Base-by-base conservation (phyloP, 2,329 filamentous ascomycete genomes). In the Trichoderma koningii region DNA sequence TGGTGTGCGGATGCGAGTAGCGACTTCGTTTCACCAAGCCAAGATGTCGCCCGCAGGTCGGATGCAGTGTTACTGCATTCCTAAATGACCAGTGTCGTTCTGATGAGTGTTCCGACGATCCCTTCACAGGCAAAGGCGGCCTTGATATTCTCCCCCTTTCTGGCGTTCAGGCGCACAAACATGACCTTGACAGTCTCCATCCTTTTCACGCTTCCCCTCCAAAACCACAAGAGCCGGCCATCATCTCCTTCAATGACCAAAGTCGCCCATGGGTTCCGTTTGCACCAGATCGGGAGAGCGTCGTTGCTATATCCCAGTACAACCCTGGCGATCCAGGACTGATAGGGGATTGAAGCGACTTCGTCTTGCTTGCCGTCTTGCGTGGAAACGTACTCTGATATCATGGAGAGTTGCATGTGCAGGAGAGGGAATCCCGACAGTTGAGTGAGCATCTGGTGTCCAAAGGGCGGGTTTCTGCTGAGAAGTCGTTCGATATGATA, bases 121-220 rank as follows among this genome's bases (percentile, higher is more conserved):
- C 92, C 89, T 76, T 97, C 94, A 69, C 93, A 98, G 75, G 91
- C 90, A 55, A 93, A 86, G 66, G 87, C 91, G 26, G 82, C 82
- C 41, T 95, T 84, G 3, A 82, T 77, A 64, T 89, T 85, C 19
- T 85, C 82, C 0, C 80, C 73, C 5, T 78, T 78, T 1, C 75
- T 82, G 21, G 92, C 73, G 0, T 84, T 77, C 1, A 87, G 84
- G 0, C 71, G 21, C 77, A 84, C 68, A 89, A 89, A 83, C 26
- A 81, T 71, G 7, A 80, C 79, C 30, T 89, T 84, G 0, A 83
- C 38, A 5, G 38, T 41, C 30, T 81, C 82, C 9, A 97, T 74
- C 67, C 86, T 89, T 67, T 79, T 85, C 7, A 90, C 85, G 72
- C 86, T 90, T 6, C 80, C 79, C 14, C 82, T 76, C 81, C 84